A percentile compares a stretch with the other conserved stretches of the same genome.
These are phyloP conservation scores for Penicillium longicatenatum DNA, from an alignment of 495 filamentous ascomycete genomes.

Conservation along the genomic window DNA sequence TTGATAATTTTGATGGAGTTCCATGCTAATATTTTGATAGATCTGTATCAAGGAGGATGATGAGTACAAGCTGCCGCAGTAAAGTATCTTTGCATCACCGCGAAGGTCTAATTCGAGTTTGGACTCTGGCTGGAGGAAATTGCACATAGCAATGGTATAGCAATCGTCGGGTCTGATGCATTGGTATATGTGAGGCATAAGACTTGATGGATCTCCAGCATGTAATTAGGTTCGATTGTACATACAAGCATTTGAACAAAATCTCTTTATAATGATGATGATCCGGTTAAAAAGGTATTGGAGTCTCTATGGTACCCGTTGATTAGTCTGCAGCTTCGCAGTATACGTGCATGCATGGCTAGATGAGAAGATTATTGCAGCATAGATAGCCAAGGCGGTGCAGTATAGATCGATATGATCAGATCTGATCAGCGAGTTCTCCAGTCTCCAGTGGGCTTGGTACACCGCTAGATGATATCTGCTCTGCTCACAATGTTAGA, in stretches of 20 bases:
- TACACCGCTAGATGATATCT: too few relatives aligned
- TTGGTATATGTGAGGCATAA: background rate
- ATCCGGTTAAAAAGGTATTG: too few relatives aligned
- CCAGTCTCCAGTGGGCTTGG: too few relatives aligned
- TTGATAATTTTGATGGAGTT: background rate
- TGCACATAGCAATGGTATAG: background rate
- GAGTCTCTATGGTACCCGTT: too few relatives aligned
- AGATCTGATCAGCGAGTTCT: too few relatives aligned
- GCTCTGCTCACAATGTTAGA: too few relatives aligned
- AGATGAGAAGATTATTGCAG: too few relatives aligned
- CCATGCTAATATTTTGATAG: background rate
- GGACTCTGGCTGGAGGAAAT: background rate
- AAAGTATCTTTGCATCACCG: background rate
- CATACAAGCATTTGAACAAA: background rate
- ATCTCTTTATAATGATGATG: too few relatives aligned
- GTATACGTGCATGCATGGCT: too few relatives aligned
- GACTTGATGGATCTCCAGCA: background rate
- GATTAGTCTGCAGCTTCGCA: too few relatives aligned
- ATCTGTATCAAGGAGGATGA: background rate
- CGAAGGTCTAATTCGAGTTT: background rate
- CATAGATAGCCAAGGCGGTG: too few relatives aligned
- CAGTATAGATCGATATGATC: too few relatives aligned
- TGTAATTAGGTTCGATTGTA: background rate
- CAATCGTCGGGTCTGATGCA: background rate
- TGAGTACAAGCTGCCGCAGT: background rate